Evolutionary conservation across 2,329 filamentous ascomycete species (phyloP).

Genomic region (Sclerotinia spermophila): DNA sequence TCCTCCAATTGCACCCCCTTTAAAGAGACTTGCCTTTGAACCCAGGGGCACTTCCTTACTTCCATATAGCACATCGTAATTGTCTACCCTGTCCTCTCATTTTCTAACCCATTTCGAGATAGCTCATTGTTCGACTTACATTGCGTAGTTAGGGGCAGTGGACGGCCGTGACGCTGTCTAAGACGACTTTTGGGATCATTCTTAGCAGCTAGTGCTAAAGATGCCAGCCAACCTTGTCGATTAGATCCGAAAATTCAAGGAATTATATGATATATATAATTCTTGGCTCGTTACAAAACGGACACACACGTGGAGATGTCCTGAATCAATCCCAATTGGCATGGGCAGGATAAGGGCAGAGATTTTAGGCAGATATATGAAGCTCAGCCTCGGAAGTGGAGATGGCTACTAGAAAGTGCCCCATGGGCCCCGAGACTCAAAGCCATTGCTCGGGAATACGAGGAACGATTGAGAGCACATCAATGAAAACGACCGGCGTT

Average conservation of each 20-base stretch:
- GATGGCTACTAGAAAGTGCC: neutral
- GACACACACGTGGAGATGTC: neutral
- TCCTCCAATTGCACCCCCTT: neutral
- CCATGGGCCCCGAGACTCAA: neutral
- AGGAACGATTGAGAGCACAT: neutral
- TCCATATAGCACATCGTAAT: conserved; percentile 32
- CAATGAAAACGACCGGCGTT: neutral
- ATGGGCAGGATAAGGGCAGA: conserved; percentile 7
- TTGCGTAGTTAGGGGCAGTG: conserved; percentile 19
- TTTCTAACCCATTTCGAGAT: conserved; percentile 10
- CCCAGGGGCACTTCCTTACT: conserved; percentile 10
- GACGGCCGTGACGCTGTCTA: conserved; percentile 12
- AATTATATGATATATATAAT: neutral
- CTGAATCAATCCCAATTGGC: conserved; percentile 12
- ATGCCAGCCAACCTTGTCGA: neutral
- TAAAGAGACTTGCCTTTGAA: neutral
- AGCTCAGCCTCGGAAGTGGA: neutral
- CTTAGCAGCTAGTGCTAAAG: conserved; percentile 17
- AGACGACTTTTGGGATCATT: conserved; percentile 10
- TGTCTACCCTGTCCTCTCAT: neutral
- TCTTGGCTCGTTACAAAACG: neutral
- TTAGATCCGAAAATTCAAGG: neutral
- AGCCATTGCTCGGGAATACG: conserved; percentile 4
- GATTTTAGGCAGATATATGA: neutral
- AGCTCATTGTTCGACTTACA: conserved; percentile 19